Conservation (phyloP, 2,329 filamentous ascomycete species). For the Fusarium sororula region DNA sequence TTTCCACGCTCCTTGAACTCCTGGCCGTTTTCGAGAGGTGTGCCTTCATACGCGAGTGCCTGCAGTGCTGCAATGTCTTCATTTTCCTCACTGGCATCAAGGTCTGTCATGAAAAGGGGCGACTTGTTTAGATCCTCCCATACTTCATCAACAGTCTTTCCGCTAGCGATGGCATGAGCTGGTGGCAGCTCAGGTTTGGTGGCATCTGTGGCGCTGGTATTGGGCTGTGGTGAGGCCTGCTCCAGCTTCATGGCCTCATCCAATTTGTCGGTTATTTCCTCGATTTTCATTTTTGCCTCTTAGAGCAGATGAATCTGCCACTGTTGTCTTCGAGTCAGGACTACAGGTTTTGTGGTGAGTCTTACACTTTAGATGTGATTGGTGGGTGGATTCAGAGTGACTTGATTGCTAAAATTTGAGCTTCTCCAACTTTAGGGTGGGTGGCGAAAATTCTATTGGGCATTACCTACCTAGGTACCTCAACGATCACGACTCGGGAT, state of each 20-base stretch:
- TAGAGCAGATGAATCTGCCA: neutral
- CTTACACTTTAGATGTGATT: conserved; percentile 14
- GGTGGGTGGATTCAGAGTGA: conserved; percentile 14
- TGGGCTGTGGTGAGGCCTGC: conserved; percentile 1
- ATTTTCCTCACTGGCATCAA: conserved; percentile 88
- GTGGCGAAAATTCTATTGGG: conserved; percentile 42
- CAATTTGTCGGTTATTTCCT: conserved; percentile 56
- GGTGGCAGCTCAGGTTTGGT: conserved; percentile 58
- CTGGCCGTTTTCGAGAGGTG: conserved; percentile 79
- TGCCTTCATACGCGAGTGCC: conserved; percentile 92
- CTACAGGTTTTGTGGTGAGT: neutral
- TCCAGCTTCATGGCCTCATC: conserved; percentile 46
- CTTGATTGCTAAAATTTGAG: conserved; percentile 36
- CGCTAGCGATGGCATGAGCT: conserved; percentile 49
- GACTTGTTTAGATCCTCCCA: conserved; percentile 66
- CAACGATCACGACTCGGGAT: conserved; percentile 5
- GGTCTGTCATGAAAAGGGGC: conserved; percentile 95
- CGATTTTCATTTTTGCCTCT: conserved; percentile 48
- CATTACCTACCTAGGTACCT: conserved; percentile 8
- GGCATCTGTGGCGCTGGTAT: conserved; percentile 28
- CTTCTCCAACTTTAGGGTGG: conserved; percentile 38
- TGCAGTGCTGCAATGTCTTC: conserved; percentile 85
- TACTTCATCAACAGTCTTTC: conserved; percentile 65
- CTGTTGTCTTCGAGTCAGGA: neutral
- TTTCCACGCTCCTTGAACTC: conserved; percentile 95